Conservation (phyloP, 192 early-diverging fungal genomes). For the Podila epigama region DNA sequence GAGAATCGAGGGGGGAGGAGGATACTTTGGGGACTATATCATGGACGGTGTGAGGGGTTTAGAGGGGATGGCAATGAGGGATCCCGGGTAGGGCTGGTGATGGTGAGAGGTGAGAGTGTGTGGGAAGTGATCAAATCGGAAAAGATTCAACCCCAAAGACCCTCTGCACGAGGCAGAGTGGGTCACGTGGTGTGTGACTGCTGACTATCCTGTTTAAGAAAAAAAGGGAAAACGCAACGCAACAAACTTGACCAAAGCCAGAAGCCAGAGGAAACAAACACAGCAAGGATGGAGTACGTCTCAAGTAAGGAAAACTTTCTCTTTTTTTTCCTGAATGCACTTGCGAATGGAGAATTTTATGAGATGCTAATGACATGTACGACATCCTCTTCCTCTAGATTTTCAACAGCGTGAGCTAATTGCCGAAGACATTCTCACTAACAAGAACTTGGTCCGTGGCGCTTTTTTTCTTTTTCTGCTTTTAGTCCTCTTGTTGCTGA, state of each 20-base stretch:
- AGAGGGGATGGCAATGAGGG: neutral
- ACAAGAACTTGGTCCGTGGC: conserved; percentile 60
- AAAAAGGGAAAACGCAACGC: too few species aligned
- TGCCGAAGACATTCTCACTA: conserved; percentile 64
- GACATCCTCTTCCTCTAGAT: conserved; percentile 21
- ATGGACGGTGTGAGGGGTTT: neutral
- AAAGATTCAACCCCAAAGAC: neutral
- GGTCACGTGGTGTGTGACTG: too few species aligned
- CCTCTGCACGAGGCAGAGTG: too few species aligned
- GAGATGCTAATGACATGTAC: neutral
- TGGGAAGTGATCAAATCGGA: neutral
- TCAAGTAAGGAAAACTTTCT: conserved; percentile 9
- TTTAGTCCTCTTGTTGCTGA: neutral
- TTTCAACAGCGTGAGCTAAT: conserved; percentile 55
- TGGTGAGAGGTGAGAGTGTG: neutral
- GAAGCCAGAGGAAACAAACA: too few species aligned
- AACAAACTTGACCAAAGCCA: too few species aligned
- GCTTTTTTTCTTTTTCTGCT: neutral
- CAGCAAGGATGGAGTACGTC: conserved; percentile 6
- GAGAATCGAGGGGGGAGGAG: neutral
- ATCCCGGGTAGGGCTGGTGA: too few species aligned
- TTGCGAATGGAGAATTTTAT: neutral
- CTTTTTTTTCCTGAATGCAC: too few species aligned
- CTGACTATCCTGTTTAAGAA: too few species aligned
- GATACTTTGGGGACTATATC: neutral